Percentiles rank a stretch among this genome's conserved stretches.
Evolutionary conservation across 306 rosid genomes (phyloP).

Genomic region (Sindora glabra): DNA sequence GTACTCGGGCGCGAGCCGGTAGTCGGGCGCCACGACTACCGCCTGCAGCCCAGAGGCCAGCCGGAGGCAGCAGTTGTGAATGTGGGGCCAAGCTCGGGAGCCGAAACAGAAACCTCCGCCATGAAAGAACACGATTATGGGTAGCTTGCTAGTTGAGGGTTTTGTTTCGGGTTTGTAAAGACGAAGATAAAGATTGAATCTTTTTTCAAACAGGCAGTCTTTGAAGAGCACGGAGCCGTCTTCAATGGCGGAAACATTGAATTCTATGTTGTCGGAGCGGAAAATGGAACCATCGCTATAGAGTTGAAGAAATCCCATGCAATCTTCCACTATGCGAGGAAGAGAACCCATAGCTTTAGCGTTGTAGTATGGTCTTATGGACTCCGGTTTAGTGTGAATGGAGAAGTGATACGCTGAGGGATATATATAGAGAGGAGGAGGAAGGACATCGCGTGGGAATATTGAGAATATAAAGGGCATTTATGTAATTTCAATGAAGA

Average conservation of each 20-base stretch:
- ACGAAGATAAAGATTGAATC: constrained; percentile 55
- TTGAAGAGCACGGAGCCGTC: constrained; percentile 46
- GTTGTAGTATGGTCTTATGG: background rate
- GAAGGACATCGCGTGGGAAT: no score
- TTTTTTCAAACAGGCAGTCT: constrained; percentile 40
- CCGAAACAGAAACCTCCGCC: constrained; percentile 96
- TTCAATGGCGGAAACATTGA: constrained; percentile 29
- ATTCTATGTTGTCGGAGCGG: constrained; percentile 45
- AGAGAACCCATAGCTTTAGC: constrained; percentile 63
- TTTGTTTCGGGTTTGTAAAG: constrained; percentile 51
- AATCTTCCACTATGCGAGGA: constrained; percentile 67
- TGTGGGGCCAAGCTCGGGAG: constrained; percentile 69
- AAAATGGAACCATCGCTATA: constrained; percentile 68
- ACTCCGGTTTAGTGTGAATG: background rate
- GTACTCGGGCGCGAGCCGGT: constrained; percentile 80
- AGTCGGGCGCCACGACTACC: constrained; percentile 51
- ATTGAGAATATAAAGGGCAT: no score
- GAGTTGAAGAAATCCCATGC: constrained; percentile 85
- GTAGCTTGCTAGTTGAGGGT: constrained; percentile 7
- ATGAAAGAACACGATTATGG: constrained; percentile 55
- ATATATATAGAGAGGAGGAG: no score
- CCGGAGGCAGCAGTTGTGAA: constrained; percentile 68
- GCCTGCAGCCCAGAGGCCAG: constrained; percentile 46
- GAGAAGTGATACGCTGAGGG: no score
- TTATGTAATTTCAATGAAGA: no score